Base-by-base conservation (phyloP, 2,329 filamentous ascomycete genomes). In the Fusarium irregulare region DNA sequence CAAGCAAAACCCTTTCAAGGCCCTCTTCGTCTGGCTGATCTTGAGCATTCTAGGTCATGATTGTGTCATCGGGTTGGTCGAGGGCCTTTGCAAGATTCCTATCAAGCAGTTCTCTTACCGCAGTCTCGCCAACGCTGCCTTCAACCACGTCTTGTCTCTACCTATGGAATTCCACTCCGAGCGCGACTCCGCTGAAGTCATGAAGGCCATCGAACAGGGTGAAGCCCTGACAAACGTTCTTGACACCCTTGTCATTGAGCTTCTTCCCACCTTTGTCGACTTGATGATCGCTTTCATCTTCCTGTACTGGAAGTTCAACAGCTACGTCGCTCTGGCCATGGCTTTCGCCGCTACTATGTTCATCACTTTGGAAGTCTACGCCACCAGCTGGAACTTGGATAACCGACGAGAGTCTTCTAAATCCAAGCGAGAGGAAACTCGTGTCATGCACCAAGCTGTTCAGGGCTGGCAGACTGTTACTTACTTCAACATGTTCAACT, bases 111-210 rank as follows among this genome's bases (percentile, higher is more conserved):
- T 77, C 18, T 79, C 79, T 4, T 88, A 89, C 67, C 82, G 85
- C 49, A 82, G 84, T 20, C 83, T 93, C 48, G 86, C 84, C 13
- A 86, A 86, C 3, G 84, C 88, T 4, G 87, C 89, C 0, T 93
- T 92, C 75, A 83, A 85, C 60, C 90, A 93, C 61, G 84, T 93
- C 34, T 89, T 93, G 84, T 83, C 81, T n/a, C 82, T 92, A 1
- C 90, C 89, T 0, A 90, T 90, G 80, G 89, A 92, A 65, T 93
- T 92, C 57, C 91, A 93, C 74, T 87, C 88, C 20, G 85, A 85
- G 51, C 90, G 91, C 68, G 85, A 87, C 56, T 89, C 88, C 2
- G 89, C 88, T 3, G 87, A 91, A 65, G 82, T 93, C 1, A 87
- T 89, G 76, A 86, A 88, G 67, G 86, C 89, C 5, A 85, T 92